These are phyloP conservation scores for Massospora cicadina DNA, from an alignment of 371 early-diverging fungal genomes.

Conservation along the genomic window DNA sequence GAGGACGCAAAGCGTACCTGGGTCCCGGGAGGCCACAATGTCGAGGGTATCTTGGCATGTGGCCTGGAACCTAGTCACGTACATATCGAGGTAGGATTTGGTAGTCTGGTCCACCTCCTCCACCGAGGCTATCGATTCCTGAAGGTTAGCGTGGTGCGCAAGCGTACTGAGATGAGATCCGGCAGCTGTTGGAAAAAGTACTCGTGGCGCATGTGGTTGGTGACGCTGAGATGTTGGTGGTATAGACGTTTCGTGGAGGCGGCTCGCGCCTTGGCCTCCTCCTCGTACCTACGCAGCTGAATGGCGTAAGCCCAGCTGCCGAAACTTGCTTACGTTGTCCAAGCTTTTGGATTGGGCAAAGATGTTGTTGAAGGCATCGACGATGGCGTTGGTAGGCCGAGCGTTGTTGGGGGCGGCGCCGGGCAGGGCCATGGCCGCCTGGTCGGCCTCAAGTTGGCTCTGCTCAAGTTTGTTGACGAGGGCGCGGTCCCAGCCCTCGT, in stretches of 20 bases:
- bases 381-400: not conserved
- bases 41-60: not conserved
- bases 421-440: not conserved
- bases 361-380: conserved; percentile 10
- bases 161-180: conserved; percentile 2
- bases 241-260: conserved; percentile 2
- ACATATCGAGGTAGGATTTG: conserved; percentile 6
- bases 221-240: conserved; percentile 5
- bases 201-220: conserved; percentile 5
- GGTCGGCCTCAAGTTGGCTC: conserved; percentile 1
- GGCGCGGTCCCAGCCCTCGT: conserved; percentile 4
- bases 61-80: not conserved
- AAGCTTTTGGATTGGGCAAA: not conserved
- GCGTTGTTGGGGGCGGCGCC: not conserved
- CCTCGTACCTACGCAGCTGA: conserved; percentile 4
- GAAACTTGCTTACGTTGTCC: not conserved
- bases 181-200: conserved; percentile 8
- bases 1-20: not conserved
- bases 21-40: not conserved
- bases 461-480: conserved; percentile 3
- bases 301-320: not conserved
- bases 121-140: conserved; percentile 2
- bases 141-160: not conserved
- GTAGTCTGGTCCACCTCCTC: conserved; percentile 5
- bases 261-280: conserved; percentile 8